Conservation (phyloP, 192 early-diverging fungal genomes). For the Spinellus fusiger region DNA sequence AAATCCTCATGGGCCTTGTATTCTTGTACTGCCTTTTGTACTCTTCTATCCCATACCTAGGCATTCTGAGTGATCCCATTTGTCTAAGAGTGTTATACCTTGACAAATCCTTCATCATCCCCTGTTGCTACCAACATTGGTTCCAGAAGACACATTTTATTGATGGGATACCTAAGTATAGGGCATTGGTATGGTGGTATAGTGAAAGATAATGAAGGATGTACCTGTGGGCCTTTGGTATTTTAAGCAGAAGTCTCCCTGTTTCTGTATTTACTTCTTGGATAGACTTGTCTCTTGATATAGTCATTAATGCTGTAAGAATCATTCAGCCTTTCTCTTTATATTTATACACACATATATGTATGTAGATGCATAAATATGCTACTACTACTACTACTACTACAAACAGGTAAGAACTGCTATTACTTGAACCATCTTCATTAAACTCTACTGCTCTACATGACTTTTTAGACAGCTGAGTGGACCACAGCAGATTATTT, state of each 20-base stretch:
- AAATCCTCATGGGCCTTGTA: slow-evolving; percentile 88
- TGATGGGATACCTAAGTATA: slow-evolving; percentile 55
- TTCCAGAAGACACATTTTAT: slow-evolving; percentile 63
- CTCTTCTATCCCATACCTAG: slow-evolving; percentile 86
- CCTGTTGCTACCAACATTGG: slow-evolving; percentile 81
- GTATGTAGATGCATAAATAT: neutral
- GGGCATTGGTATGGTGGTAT: neutral
- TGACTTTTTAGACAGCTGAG: slow-evolving; percentile 74
- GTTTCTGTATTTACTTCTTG: slow-evolving; percentile 72
- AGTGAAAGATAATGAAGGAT: slow-evolving; percentile 5
- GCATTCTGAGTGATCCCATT: neutral
- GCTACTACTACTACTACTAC: neutral
- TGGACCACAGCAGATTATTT: slow-evolving; percentile 43
- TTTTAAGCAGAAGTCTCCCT: slow-evolving; percentile 62
- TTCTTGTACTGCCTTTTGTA: slow-evolving; percentile 62
- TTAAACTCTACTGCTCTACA: slow-evolving; percentile 83
- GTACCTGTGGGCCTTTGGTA: slow-evolving; percentile 82
- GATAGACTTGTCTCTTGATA: slow-evolving; percentile 82
- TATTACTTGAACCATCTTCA: slow-evolving; percentile 59
- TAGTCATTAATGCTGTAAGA: slow-evolving; percentile 29
- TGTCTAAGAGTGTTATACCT: slow-evolving; percentile 37
- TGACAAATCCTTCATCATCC: slow-evolving; percentile 87
- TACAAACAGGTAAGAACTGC: neutral
- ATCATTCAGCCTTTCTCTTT: no score
- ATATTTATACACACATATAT: no score